phyloP scores from a whole-genome alignment of 1,284 basidiomycete genomes.

The Lentinula novae-zelandiae region DNA sequence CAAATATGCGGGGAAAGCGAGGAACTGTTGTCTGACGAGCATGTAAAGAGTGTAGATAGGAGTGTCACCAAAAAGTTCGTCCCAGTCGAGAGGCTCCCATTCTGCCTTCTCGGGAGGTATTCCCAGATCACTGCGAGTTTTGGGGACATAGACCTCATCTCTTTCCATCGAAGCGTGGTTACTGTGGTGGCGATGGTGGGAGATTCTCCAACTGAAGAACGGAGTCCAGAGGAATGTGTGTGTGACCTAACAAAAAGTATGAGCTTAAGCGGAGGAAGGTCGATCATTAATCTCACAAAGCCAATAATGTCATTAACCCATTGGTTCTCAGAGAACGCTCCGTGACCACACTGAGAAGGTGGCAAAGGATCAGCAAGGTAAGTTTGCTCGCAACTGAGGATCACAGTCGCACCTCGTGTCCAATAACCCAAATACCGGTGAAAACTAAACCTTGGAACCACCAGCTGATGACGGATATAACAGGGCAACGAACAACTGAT shows the following conservation, averaged over 20 bases:
- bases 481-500: neutral
- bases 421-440: conserved; percentile 62
- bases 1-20: conserved; percentile 75
- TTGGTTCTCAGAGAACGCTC: conserved; percentile 27
- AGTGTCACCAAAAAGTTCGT: conserved; percentile 56
- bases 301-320: conserved; percentile 34
- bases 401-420: conserved; percentile 44
- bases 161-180: conserved; percentile 31
- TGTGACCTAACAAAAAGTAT: conserved; percentile 26
- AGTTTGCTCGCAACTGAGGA: neutral
- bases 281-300: conserved; percentile 32
- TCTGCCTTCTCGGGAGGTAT: neutral
- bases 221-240: conserved; percentile 51
- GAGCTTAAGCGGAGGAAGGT: conserved; percentile 1
- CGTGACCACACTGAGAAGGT: conserved; percentile 29
- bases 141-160: conserved; percentile 35
- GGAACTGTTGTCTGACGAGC: conserved; percentile 60
- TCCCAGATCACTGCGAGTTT: conserved; percentile 24
- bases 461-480: conserved; percentile 28
- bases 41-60: conserved; percentile 55
- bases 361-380: neutral
- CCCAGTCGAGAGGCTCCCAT: conserved; percentile 34
- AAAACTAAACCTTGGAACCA: conserved; percentile 62
- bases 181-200: conserved; percentile 26
- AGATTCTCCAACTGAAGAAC: conserved; percentile 37